phyloP scores from a whole-genome alignment of 2,329 filamentous ascomycete species.

The Epichloe elymi region DNA sequence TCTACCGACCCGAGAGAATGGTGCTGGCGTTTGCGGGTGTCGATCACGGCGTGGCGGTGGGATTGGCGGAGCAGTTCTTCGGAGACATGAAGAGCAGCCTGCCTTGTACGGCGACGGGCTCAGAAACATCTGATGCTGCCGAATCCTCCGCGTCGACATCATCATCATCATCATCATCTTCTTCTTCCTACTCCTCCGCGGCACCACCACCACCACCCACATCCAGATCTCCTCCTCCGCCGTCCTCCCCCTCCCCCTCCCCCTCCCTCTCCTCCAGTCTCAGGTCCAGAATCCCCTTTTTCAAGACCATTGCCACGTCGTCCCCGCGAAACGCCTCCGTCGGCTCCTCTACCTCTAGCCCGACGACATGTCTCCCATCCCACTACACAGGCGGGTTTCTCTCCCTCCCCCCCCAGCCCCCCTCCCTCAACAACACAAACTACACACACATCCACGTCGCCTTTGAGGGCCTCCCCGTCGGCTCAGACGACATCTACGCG shows the following conservation, averaged over 20 bases:
- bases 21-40: slow-evolving; percentile 94
- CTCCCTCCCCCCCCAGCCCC: slow-evolving; percentile 63
- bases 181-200: slow-evolving; percentile 21
- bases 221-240: slow-evolving; percentile 18
- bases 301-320: slow-evolving; percentile 77
- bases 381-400: slow-evolving; percentile 93
- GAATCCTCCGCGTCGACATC: slow-evolving; percentile 19
- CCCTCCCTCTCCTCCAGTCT: slow-evolving; percentile 41
- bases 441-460: slow-evolving; percentile 91
- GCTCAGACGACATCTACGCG: slow-evolving; percentile 86
- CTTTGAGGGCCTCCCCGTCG: slow-evolving; percentile 88
- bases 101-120: slow-evolving; percentile 29
- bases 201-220: slow-evolving; percentile 16
- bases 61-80: slow-evolving; percentile 72
- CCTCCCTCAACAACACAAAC: slow-evolving; percentile 65
- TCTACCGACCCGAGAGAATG: slow-evolving; percentile 81
- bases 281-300: slow-evolving; percentile 69
- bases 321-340: slow-evolving; percentile 49
- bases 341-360: slow-evolving; percentile 16
- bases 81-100: slow-evolving; percentile 61
- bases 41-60: slow-evolving; percentile 65
- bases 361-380: slow-evolving; percentile 51
- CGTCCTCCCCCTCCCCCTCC: slow-evolving; percentile 25
- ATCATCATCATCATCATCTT: slow-evolving; percentile 17
- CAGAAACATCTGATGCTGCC: slow-evolving; percentile 36